Conservation (phyloP, 116 monocot species). For the Phalaenopsis hybrid region DNA sequence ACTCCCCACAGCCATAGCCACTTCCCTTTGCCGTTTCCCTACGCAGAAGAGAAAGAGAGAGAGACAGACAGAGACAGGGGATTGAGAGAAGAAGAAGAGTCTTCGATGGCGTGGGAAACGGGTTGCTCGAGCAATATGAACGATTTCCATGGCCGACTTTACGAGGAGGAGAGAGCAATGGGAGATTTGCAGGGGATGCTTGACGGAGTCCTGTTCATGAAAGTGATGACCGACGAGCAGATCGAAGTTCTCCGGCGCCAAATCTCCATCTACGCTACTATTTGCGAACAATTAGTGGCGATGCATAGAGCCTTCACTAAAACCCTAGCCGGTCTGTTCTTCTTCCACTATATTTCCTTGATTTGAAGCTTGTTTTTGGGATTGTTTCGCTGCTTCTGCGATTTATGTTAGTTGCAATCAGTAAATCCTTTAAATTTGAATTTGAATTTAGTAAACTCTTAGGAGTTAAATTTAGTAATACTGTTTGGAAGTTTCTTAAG, state of each 20-base stretch:
- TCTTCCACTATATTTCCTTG: too few species aligned
- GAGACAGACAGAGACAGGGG: background rate
- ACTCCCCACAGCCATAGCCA: background rate
- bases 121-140: conserved; percentile 1
- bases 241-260: conserved; percentile 37
- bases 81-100: background rate
- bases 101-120: background rate
- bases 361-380: too few species aligned
- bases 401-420: too few species aligned
- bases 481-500: too few species aligned
- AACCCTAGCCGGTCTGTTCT: conserved; percentile 27
- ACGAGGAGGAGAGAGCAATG: conserved; percentile 5
- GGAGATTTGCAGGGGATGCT: background rate
- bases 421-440: too few species aligned
- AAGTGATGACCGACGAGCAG: conserved; percentile 45
- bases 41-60: background rate
- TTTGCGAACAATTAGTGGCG: conserved; percentile 22
- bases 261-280: conserved; percentile 28
- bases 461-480: too few species aligned
- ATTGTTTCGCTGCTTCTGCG: too few species aligned
- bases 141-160: background rate
- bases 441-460: too few species aligned
- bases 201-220: background rate
- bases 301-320: conserved; percentile 31
- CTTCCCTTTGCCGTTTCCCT: background rate